These are phyloP conservation scores for Raphidocelis subcapitata DNA, from an alignment of 139 green algal genomes.

Conservation along the genomic window DNA sequence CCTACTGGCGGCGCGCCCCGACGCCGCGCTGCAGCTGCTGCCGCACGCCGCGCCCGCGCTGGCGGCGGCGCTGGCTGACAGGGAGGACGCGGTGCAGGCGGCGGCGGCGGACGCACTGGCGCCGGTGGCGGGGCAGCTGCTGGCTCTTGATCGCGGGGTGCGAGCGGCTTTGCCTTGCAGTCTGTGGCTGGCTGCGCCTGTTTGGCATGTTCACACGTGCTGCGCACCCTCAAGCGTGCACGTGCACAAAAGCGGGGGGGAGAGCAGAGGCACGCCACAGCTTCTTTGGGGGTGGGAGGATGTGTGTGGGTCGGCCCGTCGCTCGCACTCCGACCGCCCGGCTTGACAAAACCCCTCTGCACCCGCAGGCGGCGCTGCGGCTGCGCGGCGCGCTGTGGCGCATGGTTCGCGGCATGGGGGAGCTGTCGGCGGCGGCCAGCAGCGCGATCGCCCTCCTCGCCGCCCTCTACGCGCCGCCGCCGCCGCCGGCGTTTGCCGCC, in stretches of 20 bases:
- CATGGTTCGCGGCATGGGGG: slow-evolving; percentile 75
- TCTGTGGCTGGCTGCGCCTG: too few species aligned
- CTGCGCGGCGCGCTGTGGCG: slow-evolving; percentile 71
- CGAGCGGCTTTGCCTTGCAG: too few species aligned
- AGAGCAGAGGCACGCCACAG: too few species aligned
- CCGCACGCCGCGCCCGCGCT: slow-evolving; percentile 56
- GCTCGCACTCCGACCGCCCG: too few species aligned
- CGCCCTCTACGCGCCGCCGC: slow-evolving; percentile 51
- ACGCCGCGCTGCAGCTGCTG: slow-evolving; percentile 52
- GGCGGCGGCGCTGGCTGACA: slow-evolving; percentile 66
- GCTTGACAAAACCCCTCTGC: too few species aligned
- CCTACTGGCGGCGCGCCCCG: slow-evolving; percentile 66
- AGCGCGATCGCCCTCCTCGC: slow-evolving; percentile 79
- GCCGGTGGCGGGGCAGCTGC: slow-evolving; percentile 63
- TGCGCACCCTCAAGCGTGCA: too few species aligned
- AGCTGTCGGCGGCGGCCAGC: slow-evolving; percentile 78
- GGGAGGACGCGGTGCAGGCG: slow-evolving; percentile 90
- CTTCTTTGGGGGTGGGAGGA: too few species aligned
- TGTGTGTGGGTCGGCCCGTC: too few species aligned
- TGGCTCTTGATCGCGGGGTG: slow-evolving; percentile 9
- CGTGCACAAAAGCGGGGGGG: too few species aligned
- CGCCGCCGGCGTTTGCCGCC: too few species aligned
- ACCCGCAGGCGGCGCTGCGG: slow-evolving; percentile 6
- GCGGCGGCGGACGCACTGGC: slow-evolving; percentile 89
- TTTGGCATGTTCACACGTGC: too few species aligned